phyloP scores from a whole-genome alignment of 805 yeast genomes.

The Candida fluviatilis region DNA sequence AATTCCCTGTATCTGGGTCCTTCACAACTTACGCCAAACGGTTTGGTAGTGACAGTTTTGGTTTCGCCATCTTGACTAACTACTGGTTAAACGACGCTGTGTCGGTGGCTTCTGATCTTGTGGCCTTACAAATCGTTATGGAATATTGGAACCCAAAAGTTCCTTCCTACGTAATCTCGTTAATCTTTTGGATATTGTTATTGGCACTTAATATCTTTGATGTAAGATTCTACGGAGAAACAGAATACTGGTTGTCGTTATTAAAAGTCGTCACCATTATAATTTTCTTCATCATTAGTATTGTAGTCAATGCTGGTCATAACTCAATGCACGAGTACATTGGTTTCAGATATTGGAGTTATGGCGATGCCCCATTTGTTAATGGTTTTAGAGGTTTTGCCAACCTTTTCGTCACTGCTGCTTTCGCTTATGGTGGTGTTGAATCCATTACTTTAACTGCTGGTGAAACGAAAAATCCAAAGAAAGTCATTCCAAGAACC shows the following conservation, averaged over 20 bases:
- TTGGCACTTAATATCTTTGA: slow-evolving; percentile 37
- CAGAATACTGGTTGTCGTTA: slow-evolving; percentile 36
- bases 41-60: slow-evolving; percentile 47
- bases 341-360: slow-evolving; percentile 40
- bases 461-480: slow-evolving; percentile 31
- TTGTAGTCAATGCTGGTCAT: slow-evolving; percentile 57
- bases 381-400: slow-evolving; percentile 52
- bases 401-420: slow-evolving; percentile 46
- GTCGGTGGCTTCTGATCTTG: slow-evolving; percentile 45
- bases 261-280: slow-evolving; percentile 48
- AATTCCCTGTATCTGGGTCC: slow-evolving; percentile 52
- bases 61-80: slow-evolving; percentile 48
- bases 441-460: slow-evolving; percentile 36
- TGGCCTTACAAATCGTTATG: slow-evolving; percentile 44
- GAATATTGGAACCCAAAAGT: slow-evolving; percentile 43
- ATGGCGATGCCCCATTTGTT: slow-evolving; percentile 52
- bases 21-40: slow-evolving; percentile 47
- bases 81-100: slow-evolving; percentile 52
- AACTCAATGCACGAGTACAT: slow-evolving; percentile 40
- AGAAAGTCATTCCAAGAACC: slow-evolving; percentile 25
- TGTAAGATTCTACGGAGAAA: slow-evolving; percentile 39
- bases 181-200: slow-evolving; percentile 51
- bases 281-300: slow-evolving; percentile 52
- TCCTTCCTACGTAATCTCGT: slow-evolving; percentile 48
- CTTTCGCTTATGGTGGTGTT: slow-evolving; percentile 49